These are phyloP conservation scores for Pezicula neosporulosa DNA, from an alignment of 2,329 filamentous ascomycete species.

Conservation along the genomic window DNA sequence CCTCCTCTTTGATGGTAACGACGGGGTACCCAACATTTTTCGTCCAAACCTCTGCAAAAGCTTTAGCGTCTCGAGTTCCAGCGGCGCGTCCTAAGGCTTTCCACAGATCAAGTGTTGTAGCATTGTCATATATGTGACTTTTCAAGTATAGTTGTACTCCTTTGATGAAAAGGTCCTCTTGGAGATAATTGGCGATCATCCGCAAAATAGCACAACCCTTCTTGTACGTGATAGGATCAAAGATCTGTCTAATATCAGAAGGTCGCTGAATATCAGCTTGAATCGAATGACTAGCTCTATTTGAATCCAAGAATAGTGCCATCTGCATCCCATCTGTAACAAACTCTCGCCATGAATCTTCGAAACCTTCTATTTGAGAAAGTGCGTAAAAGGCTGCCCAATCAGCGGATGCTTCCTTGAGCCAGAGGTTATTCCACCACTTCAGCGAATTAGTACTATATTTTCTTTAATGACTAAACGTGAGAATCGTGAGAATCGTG, in stretches of 20 bases:
- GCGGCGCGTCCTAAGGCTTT: constrained; percentile 61
- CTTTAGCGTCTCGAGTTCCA: constrained; percentile 59
- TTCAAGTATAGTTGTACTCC: constrained; percentile 64
- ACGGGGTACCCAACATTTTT: constrained; percentile 70
- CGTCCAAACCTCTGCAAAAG: constrained; percentile 70
- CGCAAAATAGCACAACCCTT: constrained; percentile 68
- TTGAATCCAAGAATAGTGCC: not conserved
- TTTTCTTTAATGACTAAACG: too few relatives aligned
- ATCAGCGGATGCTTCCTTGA: constrained; percentile 70
- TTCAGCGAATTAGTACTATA: too few relatives aligned
- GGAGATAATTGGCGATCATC: constrained; percentile 70
- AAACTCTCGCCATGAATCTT: not conserved
- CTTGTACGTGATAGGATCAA: constrained; percentile 69
- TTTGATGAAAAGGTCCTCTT: constrained; percentile 66
- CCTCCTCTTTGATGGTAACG: constrained; percentile 54
- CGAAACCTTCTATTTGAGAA: not conserved
- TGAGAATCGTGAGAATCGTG: too few relatives aligned
- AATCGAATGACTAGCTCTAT: not conserved
- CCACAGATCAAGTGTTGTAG: constrained; percentile 61
- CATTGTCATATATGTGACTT: constrained; percentile 65
- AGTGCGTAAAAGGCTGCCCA: constrained; percentile 37
- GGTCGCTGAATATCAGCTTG: not conserved
- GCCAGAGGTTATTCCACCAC: constrained; percentile 71
- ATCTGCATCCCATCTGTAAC: not conserved
- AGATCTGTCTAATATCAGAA: constrained; percentile 59